Evolutionary conservation across 2,329 filamentous ascomycete species (phyloP).

Genomic region (Hypoxylon sp.): DNA sequence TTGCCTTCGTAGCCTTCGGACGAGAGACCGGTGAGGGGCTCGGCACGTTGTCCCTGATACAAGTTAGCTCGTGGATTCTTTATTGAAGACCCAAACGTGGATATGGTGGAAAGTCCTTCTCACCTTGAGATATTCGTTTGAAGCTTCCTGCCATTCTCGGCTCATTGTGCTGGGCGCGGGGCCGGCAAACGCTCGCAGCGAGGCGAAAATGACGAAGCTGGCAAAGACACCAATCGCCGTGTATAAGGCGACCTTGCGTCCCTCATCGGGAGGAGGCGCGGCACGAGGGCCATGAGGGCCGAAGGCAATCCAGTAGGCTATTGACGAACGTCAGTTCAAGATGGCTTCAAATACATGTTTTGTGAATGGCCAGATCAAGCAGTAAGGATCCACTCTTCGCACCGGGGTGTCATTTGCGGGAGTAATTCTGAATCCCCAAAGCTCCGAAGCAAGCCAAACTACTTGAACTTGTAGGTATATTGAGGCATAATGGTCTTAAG

Average conservation of each 20-base stretch:
- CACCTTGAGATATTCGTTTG: constrained; percentile 95
- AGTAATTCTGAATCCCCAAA: constrained; percentile 15
- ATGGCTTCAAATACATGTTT: constrained; percentile 43
- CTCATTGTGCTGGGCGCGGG: constrained; percentile 88
- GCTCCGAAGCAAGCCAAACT: not conserved
- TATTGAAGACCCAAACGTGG: constrained; percentile 1
- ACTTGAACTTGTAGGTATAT: not conserved
- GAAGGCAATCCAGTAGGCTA: constrained; percentile 99
- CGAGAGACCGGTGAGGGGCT: constrained; percentile 88
- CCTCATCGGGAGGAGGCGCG: constrained; percentile 85
- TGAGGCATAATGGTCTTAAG: not conserved
- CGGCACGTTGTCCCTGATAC: constrained; percentile 81
- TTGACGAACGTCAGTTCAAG: constrained; percentile 57
- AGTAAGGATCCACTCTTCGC: constrained; percentile 46
- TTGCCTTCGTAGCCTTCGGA: constrained; percentile 83
- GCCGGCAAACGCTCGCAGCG: constrained; percentile 79
- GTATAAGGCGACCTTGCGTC: constrained; percentile 82
- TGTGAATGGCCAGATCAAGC: constrained; percentile 40
- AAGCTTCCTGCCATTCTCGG: constrained; percentile 96
- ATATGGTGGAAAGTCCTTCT: constrained; percentile 54
- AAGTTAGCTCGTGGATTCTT: constrained; percentile 35
- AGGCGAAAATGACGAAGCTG: constrained; percentile 79
- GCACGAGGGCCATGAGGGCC: constrained; percentile 95
- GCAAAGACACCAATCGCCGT: constrained; percentile 76
- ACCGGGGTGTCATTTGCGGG: constrained; percentile 22